phyloP scores from a whole-genome alignment of 2,329 filamentous ascomycete genomes.

The Calycina marina region DNA sequence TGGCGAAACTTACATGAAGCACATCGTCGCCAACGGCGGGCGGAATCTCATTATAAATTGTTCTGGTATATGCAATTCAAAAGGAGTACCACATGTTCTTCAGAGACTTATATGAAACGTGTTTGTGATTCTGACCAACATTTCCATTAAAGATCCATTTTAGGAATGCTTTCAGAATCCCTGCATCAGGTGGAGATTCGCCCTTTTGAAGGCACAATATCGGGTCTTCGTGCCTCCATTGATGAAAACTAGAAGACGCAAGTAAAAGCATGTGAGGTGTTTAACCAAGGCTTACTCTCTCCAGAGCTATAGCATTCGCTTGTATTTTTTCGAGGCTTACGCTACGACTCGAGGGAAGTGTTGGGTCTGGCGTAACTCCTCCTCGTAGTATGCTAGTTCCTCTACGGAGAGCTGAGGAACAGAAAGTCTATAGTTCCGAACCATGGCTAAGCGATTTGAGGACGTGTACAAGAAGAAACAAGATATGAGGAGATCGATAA shows the following conservation, averaged over 20 bases:
- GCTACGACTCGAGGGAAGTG: neutral
- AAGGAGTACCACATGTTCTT: neutral
- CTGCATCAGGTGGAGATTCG: neutral
- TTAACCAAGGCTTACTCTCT: neutral
- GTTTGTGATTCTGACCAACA: neutral
- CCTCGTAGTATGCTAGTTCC: too few species aligned
- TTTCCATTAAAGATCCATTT: neutral
- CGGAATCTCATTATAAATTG: neutral
- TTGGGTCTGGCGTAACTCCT: too few species aligned
- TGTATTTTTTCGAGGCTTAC: neutral
- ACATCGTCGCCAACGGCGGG: neutral
- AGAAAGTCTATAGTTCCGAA: too few species aligned
- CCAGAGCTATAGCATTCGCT: neutral
- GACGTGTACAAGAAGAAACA: too few species aligned
- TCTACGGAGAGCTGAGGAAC: too few species aligned
- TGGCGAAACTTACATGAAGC: too few species aligned
- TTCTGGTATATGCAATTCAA: neutral
- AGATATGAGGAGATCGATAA: too few species aligned
- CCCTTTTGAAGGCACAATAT: neutral
- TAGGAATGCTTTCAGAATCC: neutral
- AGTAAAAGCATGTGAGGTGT: neutral
- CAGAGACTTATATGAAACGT: neutral
- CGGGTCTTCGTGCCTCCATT: neutral
- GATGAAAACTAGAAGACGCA: neutral
- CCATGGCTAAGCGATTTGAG: too few species aligned